phyloP scores from a whole-genome alignment of 2,329 filamentous ascomycete species.

The Cryphonectria nitschkei region DNA sequence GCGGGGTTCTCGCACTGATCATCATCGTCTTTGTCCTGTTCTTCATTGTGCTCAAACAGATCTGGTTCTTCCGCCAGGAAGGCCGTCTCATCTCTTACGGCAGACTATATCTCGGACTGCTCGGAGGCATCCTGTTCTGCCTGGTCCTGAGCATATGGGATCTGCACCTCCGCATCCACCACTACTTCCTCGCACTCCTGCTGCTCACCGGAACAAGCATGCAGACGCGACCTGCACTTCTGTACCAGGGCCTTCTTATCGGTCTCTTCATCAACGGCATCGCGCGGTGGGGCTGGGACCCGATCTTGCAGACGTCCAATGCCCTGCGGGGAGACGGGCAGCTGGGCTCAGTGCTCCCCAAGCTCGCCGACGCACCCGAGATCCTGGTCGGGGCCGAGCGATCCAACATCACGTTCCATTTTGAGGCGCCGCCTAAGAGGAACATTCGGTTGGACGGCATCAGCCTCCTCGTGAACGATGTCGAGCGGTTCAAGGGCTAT shows the following conservation, averaged over 20 bases:
- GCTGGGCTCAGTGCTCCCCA: slow-evolving; percentile 64
- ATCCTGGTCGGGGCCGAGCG: slow-evolving; percentile 51
- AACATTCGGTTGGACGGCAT: slow-evolving; percentile 68
- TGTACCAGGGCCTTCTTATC: slow-evolving; percentile 88
- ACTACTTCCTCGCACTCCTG: slow-evolving; percentile 88
- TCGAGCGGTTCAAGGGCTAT: slow-evolving; percentile 77
- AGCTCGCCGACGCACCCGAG: slow-evolving; percentile 47
- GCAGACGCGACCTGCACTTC: slow-evolving; percentile 79
- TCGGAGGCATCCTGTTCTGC: slow-evolving; percentile 68
- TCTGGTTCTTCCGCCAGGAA: slow-evolving; percentile 85
- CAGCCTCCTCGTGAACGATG: slow-evolving; percentile 82
- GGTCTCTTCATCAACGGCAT: slow-evolving; percentile 94
- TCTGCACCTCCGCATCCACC: slow-evolving; percentile 86
- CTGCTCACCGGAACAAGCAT: slow-evolving; percentile 86
- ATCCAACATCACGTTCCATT: slow-evolving; percentile 69
- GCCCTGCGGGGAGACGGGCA: slow-evolving; percentile 72
- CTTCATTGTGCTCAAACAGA: slow-evolving; percentile 71
- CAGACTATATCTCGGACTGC: slow-evolving; percentile 73
- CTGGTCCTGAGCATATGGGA: slow-evolving; percentile 66
- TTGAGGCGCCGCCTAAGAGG: slow-evolving; percentile 50
- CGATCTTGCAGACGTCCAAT: slow-evolving; percentile 79
- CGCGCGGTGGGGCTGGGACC: slow-evolving; percentile 91
- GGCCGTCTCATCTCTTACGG: slow-evolving; percentile 79
- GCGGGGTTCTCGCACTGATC: slow-evolving; percentile 80
- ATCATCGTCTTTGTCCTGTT: slow-evolving; percentile 75